These are phyloP conservation scores for Corylus americana DNA, from an alignment of 306 rosid species.

Conservation along the genomic window DNA sequence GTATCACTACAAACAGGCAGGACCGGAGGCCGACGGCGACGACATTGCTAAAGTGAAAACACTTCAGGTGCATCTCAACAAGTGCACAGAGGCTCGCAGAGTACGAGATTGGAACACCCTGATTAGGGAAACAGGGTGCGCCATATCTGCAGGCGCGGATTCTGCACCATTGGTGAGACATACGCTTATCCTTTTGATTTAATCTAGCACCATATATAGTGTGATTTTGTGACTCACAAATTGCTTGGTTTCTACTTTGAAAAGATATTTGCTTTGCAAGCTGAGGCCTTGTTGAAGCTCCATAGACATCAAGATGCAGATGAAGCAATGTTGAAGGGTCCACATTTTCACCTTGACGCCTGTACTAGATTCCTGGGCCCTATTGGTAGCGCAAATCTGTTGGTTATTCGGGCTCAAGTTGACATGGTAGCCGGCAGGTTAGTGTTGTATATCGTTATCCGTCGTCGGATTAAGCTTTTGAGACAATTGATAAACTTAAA, in stretches of 20 bases:
- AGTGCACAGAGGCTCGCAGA: constrained; percentile 75
- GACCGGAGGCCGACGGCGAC: constrained; percentile 80
- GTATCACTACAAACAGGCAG: constrained; percentile 78
- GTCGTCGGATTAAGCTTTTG: too few relatives aligned
- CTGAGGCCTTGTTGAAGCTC: constrained; percentile 78
- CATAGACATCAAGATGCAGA: constrained; percentile 78
- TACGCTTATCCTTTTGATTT: not conserved
- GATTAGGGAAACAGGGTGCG: constrained; percentile 40
- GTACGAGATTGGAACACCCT: constrained; percentile 83
- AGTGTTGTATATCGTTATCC: not conserved
- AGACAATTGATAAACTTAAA: too few relatives aligned
- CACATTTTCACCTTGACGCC: constrained; percentile 60
- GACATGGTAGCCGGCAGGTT: constrained; percentile 76
- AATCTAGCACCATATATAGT: not conserved
- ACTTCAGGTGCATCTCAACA: constrained; percentile 58
- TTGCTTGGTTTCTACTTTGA: not conserved
- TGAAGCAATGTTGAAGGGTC: constrained; percentile 59
- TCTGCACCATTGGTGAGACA: constrained; percentile 75
- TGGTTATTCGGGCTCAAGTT: constrained; percentile 65
- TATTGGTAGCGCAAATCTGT: constrained; percentile 57
- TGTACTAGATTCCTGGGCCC: constrained; percentile 80
- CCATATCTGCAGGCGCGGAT: constrained; percentile 65
- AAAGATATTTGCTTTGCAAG: constrained; percentile 83
- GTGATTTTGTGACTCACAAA: not conserved
- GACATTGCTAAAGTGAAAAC: constrained; percentile 64